Evolutionary conservation across 257 asterid genomes (phyloP), one percentile per base, ranked within the genome.

Genomic region (Dorcoceras hygrometricum): DNA sequence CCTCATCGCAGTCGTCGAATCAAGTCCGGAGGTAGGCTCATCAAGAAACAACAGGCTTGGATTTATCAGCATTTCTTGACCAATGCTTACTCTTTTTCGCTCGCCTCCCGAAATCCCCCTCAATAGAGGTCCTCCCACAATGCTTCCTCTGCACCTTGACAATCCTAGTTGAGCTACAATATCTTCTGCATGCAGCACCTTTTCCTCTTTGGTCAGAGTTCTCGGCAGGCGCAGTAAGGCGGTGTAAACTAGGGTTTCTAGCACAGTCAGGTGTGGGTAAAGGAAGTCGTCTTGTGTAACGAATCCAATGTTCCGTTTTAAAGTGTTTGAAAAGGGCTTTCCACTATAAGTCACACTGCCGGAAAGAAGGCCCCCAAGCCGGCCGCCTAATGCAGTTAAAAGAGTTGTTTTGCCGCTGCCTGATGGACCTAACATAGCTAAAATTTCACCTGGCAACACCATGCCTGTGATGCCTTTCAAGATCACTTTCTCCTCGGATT

Each of bases 381-480:
- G 88, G 62, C 96, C 96, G 0, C 96, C 96, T 1, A 92, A 63
- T 0, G 91, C 95, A 0, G 96, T 92, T 20, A 89, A 62, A 4
- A 90, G 80, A 18, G 98, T 92, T 0, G 98, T 86, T 69, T 88
- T 89, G 63, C 98, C 98, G 71, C 96, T 81, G 54, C 98, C 98
- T 0, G 98, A 92, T 2, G 97, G 98, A 2, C 96, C 98, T 26
- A 92, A 79, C 95, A 92, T 83, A 7, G 98, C 97, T 26, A 92
- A 71, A 63, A 92, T 78, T 62, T 87, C 96, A 0, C 97, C 96
- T 0, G 97, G 93, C 5, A 23, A 62, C 4, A 83, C 94, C 3
- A 64, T 34, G 27, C 98, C 97, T 0, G 96, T 59, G 23, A 87
- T 39, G 22, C 98, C 96, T 18, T 80, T 89, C 50, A 92, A 69